Conservation (phyloP, 1,284 basidiomycete genomes). For the Sutorius eximius region DNA sequence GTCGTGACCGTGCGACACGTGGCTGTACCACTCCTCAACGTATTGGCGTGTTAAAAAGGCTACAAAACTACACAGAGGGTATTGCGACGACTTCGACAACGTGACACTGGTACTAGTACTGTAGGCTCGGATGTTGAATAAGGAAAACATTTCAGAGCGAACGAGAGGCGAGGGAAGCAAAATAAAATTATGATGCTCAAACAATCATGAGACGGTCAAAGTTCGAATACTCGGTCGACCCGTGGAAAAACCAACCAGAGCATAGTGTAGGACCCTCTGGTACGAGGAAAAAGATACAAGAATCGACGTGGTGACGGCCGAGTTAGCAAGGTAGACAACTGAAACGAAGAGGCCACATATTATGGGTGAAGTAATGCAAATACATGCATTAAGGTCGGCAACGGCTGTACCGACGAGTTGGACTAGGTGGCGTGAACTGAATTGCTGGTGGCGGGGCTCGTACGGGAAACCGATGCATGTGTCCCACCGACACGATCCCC, state of each 20-base stretch:
- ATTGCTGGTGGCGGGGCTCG: constrained; percentile 10
- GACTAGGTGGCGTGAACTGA: constrained; percentile 31
- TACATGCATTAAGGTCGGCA: constrained; percentile 15
- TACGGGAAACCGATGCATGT: constrained; percentile 12
- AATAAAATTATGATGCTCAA: constrained; percentile 36
- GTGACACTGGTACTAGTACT: constrained; percentile 37
- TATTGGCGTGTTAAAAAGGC: constrained; percentile 19
- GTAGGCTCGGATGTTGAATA: constrained; percentile 24
- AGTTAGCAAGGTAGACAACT: constrained; percentile 3
- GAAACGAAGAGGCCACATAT: constrained; percentile 7
- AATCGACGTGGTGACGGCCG: constrained; percentile 3
- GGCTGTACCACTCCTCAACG: constrained; percentile 17
- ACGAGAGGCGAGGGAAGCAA: constrained; percentile 22
- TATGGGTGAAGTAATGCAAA: constrained; percentile 20
- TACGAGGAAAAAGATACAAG: constrained; percentile 17
- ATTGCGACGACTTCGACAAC: constrained; percentile 30
- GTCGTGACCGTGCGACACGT: constrained; percentile 19
- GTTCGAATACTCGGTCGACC: constrained; percentile 27
- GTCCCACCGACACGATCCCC: constrained; percentile 22
- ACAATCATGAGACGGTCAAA: constrained; percentile 22
- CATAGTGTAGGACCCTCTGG: constrained; percentile 20
- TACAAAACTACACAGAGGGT: constrained; percentile 41
- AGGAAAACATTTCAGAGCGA: constrained; percentile 13
- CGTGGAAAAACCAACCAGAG: constrained; percentile 24
- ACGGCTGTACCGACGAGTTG: constrained; percentile 1